Conservation (phyloP, 345 rosid species). For the Bruguiera sexangula region DNA sequence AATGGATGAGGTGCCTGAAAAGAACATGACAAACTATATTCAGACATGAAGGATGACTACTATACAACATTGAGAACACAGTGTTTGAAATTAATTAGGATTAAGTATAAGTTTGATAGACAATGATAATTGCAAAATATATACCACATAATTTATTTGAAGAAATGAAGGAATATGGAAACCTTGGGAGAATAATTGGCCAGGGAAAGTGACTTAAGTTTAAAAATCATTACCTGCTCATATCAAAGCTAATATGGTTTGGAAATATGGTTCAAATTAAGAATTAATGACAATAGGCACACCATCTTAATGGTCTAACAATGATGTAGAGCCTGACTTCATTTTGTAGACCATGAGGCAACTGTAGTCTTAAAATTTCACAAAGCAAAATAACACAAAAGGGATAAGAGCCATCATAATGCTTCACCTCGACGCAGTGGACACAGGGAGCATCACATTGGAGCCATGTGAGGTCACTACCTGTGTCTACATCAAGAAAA, state of each 20-base stretch:
- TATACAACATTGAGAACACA: neutral
- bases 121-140: too few species aligned
- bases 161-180: neutral
- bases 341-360: too few species aligned
- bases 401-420: too few species aligned
- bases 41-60: neutral
- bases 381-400: too few species aligned
- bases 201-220: too few species aligned
- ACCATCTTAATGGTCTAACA: too few species aligned
- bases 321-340: too few species aligned
- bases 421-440: slow-evolving; percentile 51
- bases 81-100: neutral
- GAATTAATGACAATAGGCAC: neutral
- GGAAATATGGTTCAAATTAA: neutral
- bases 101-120: neutral
- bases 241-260: too few species aligned
- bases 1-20: slow-evolving; percentile 87
- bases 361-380: too few species aligned
- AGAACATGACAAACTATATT: neutral
- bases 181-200: too few species aligned
- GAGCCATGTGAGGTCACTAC: slow-evolving; percentile 98
- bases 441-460: slow-evolving; percentile 88
- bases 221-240: too few species aligned
- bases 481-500: slow-evolving; percentile 88
- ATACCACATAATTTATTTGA: neutral